Evolutionary conservation across 352 stramenopile species (phyloP).

Genomic region (Globisporangium canariense): DNA sequence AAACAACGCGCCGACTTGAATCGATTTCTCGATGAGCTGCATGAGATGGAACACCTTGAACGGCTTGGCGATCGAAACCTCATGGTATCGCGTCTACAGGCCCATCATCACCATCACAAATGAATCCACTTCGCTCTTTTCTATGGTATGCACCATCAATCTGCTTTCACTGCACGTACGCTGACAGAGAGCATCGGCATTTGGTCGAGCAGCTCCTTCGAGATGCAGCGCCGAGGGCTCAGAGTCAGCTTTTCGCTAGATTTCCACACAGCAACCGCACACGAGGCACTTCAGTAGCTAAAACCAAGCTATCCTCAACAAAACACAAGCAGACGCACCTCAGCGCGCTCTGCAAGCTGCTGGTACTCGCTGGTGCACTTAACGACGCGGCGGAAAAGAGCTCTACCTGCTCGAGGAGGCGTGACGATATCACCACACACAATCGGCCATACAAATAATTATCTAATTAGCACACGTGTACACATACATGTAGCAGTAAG

Average conservation of each 20-base stretch:
- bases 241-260: slow-evolving; percentile 31
- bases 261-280: background rate
- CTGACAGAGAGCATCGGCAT: slow-evolving; percentile 63
- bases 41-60: slow-evolving; percentile 80
- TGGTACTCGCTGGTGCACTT: background rate
- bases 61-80: slow-evolving; percentile 45
- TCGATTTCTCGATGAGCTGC: slow-evolving; percentile 78
- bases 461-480: background rate
- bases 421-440: background rate
- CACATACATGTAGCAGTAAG: background rate
- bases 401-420: slow-evolving; percentile 21
- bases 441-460: background rate
- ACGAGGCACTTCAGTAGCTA: background rate
- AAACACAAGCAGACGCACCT: background rate
- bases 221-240: slow-evolving; percentile 49
- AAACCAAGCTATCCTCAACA: background rate
- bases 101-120: background rate
- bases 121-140: background rate
- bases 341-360: slow-evolving; percentile 1
- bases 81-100: slow-evolving; percentile 49
- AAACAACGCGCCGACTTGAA: slow-evolving; percentile 70
- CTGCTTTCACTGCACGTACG: slow-evolving; percentile 17
- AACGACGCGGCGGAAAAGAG: slow-evolving; percentile 22
- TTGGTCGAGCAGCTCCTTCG: slow-evolving; percentile 68
- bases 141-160: background rate